Conservation (phyloP, 495 filamentous ascomycete genomes). For the Cryomyces minteri region DNA sequence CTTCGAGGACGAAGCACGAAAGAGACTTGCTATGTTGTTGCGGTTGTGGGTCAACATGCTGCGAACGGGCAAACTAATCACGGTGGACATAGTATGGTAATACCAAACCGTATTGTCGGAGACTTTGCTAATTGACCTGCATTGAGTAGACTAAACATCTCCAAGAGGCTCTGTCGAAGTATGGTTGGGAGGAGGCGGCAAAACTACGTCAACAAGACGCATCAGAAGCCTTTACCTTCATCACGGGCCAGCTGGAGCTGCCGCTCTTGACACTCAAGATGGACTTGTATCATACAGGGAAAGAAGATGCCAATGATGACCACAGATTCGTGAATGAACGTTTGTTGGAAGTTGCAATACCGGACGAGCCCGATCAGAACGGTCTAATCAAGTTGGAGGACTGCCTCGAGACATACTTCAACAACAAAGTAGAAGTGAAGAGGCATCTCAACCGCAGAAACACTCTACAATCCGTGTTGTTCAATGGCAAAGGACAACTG, state of each 20-base stretch:
- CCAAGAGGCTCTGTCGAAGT: conserved; percentile 65
- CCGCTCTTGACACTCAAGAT: conserved; percentile 85
- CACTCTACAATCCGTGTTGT: conserved; percentile 31
- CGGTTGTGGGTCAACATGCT: conserved; percentile 89
- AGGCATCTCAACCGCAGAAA: conserved; percentile 49
- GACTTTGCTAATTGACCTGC: background rate
- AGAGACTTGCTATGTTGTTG: conserved; percentile 51
- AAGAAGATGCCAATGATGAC: conserved; percentile 64
- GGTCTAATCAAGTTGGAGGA: conserved; percentile 62
- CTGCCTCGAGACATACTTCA: conserved; percentile 87
- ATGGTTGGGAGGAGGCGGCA: conserved; percentile 78
- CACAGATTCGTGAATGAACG: conserved; percentile 89
- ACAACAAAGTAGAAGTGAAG: conserved; percentile 80
- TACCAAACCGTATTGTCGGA: background rate
- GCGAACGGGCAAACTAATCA: conserved; percentile 67
- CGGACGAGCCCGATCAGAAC: conserved; percentile 38
- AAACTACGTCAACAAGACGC: conserved; percentile 70
- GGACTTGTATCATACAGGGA: conserved; percentile 83
- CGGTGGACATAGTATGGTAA: conserved; percentile 57
- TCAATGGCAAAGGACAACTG: conserved; percentile 16
- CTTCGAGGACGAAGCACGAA: conserved; percentile 49
- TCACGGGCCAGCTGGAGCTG: conserved; percentile 72
- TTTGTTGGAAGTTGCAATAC: conserved; percentile 77
- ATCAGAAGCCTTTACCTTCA: conserved; percentile 88
- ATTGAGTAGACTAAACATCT: conserved; percentile 51